Evolutionary conservation across 805 yeast genomes (phyloP).

Genomic region (Candida dajiaensis): DNA sequence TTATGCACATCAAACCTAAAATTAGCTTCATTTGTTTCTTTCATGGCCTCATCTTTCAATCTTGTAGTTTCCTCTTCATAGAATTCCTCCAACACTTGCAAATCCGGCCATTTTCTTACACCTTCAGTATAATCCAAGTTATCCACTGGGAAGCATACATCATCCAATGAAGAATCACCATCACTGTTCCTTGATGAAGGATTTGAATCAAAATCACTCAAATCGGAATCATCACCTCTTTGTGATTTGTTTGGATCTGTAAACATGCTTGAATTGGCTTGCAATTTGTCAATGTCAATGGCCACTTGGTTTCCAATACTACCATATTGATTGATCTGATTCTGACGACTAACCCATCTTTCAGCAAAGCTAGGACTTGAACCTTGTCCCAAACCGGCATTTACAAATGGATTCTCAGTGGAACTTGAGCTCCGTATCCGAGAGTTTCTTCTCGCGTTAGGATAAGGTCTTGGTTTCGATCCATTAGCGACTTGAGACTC

Average conservation of each 20-base stretch:
- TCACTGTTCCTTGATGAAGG: slow-evolving; percentile 36
- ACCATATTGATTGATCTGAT: slow-evolving; percentile 1
- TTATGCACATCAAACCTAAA: slow-evolving; percentile 30
- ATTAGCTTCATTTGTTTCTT: slow-evolving; percentile 33
- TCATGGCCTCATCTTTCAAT: slow-evolving; percentile 33
- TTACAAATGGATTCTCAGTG: slow-evolving; percentile 2
- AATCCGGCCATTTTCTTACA: slow-evolving; percentile 74
- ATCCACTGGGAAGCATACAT: slow-evolving; percentile 80
- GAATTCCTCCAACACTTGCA: slow-evolving; percentile 67
- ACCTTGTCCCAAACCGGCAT: not conserved
- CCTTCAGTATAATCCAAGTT: slow-evolving; percentile 18
- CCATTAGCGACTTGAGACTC: not conserved
- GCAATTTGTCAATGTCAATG: slow-evolving; percentile 2
- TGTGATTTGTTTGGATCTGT: not conserved
- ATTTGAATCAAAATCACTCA: slow-evolving; percentile 29
- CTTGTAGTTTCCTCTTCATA: slow-evolving; percentile 60
- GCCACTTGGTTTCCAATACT: not conserved
- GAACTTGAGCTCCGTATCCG: slow-evolving; percentile 2
- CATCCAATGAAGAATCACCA: slow-evolving; percentile 74
- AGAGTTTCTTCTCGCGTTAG: not conserved
- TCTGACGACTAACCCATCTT: slow-evolving; percentile 23
- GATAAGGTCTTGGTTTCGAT: not conserved
- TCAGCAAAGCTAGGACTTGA: slow-evolving; percentile 23
- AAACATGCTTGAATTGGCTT: not conserved
- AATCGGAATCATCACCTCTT: slow-evolving; percentile 9